Evolutionary conservation across 2,329 filamentous ascomycete species (phyloP).

Genomic region (Tympanopsis confertula): DNA sequence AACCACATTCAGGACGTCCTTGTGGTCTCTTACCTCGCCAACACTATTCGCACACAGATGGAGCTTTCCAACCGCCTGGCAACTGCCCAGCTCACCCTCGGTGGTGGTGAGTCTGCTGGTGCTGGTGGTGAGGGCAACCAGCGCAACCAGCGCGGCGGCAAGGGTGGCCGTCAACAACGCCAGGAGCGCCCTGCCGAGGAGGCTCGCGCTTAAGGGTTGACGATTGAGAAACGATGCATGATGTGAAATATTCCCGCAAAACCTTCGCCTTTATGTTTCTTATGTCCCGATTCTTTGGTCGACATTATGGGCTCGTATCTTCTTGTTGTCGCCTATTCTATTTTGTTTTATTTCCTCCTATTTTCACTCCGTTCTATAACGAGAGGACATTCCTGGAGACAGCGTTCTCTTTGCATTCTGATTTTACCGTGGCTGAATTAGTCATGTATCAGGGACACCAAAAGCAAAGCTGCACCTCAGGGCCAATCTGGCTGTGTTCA

Average conservation of each 20-base stretch:
- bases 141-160: neutral
- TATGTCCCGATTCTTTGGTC: too few relatives aligned
- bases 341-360: too few relatives aligned
- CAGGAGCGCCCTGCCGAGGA: neutral
- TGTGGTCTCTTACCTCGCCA: constrained; percentile 94
- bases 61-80: constrained; percentile 92
- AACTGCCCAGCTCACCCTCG: constrained; percentile 51
- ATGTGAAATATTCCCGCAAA: neutral
- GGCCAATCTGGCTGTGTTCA: too few relatives aligned
- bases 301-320: too few relatives aligned
- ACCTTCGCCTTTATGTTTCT: neutral
- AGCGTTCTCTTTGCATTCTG: too few relatives aligned
- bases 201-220: neutral
- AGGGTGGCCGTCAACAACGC: neutral
- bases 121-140: neutral
- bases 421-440: too few relatives aligned
- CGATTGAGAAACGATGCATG: neutral
- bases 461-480: too few relatives aligned
- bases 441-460: too few relatives aligned
- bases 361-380: too few relatives aligned
- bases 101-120: constrained; percentile 9
- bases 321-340: too few relatives aligned
- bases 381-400: too few relatives aligned
- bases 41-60: constrained; percentile 98
- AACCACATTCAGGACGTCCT: constrained; percentile 99